phyloP scores from a whole-genome alignment of 257 asterid genomes.

The Anisodus acutangulus region DNA sequence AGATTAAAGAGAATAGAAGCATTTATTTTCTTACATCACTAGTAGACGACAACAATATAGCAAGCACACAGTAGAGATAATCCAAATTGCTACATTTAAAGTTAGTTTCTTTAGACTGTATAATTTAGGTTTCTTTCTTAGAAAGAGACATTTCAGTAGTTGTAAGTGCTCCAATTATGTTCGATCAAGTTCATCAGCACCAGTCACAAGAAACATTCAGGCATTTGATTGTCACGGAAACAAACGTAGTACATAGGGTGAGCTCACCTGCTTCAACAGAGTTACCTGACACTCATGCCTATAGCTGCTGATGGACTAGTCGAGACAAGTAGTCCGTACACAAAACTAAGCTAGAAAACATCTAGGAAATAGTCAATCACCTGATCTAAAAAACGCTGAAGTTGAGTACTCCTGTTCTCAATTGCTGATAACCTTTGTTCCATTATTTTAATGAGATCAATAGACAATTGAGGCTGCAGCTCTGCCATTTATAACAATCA shows the following conservation, averaged over 20 bases:
- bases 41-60: not conserved
- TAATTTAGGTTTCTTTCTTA: not conserved
- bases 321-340: slow-evolving; percentile 25
- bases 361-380: slow-evolving; percentile 36
- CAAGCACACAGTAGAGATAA: not conserved
- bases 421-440: slow-evolving; percentile 67
- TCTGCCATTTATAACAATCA: slow-evolving; percentile 36
- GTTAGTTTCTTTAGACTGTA: not conserved
- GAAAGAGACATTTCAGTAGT: not conserved
- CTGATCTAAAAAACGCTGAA: slow-evolving; percentile 61
- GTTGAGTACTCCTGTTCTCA: slow-evolving; percentile 65
- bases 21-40: not conserved
- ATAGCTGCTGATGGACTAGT: not conserved
- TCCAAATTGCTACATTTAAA: not conserved
- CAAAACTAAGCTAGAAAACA: not conserved
- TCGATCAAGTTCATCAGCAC: not conserved
- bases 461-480: slow-evolving; percentile 63
- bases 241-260: not conserved
- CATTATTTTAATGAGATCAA: slow-evolving; percentile 76
- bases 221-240: slow-evolving; percentile 29
- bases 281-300: not conserved
- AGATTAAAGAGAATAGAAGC: not conserved
- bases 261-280: not conserved
- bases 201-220: not conserved
- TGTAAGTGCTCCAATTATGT: not conserved